Base-by-base conservation (phyloP, 192 early-diverging fungal species). In the Haplosporangium gracile region DNA sequence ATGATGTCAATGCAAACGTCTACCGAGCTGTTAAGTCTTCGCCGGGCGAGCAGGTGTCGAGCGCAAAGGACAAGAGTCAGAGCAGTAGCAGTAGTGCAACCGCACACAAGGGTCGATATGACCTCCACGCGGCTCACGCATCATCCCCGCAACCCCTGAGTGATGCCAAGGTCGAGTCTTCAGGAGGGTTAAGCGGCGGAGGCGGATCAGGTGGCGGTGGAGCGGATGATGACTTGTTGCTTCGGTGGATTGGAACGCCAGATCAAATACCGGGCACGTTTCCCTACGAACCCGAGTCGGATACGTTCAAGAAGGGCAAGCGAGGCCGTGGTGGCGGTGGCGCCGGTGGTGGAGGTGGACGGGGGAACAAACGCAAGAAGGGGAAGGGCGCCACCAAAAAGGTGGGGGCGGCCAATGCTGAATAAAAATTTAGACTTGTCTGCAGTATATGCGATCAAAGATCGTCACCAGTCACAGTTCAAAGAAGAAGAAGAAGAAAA, bases 221-320 rank as follows among this genome's bases (percentile, higher is more conserved):
- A 24, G 55, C 29, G 1, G 84, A 86, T 42, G 84, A 86, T 6
- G 79, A 86, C 24, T 42, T 80, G 74, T 26, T 74, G 34, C 79
- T 86, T 13, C 75, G 51, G 11, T 86, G 84, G 84, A 68, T 80
- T 60, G 84, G 84, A 20, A 81, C 84, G 3, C 79, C 78, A 43
- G 84, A 86, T 40, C 84, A 86, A 42, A 81, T 86, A 38, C 75
- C 70, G 32, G 84, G 79, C 18, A 86, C 84, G 4, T 86, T 86
- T 29, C 84, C 84, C 47, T 86, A 86, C 22, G 60, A 77, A 0
- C 74, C 68, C 0, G 81, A 85, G 55, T 74, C 42, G 65, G 40
- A 42, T n/a, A 18, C 68, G 20, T 72, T 60, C 29, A 57, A 47
- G 29, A 75, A 36, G 26, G 57, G 45, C 57, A 69, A 72, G 45